Evolutionary conservation across 352 stramenopile species (phyloP).

Genomic region (Phytopythium montanum): DNA sequence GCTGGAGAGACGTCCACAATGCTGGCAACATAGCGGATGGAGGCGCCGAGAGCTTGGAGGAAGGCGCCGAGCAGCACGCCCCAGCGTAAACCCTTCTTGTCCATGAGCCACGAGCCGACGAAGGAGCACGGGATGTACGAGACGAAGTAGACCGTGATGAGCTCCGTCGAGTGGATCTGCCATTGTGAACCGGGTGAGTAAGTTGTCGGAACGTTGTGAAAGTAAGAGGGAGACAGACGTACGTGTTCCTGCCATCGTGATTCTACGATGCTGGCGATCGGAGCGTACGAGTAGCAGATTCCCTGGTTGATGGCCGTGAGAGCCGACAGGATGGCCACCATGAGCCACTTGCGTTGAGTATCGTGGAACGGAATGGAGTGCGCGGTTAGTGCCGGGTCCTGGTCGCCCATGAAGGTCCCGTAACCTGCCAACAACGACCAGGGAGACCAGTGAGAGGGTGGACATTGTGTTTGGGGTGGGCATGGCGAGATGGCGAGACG

Average conservation of each 20-base stretch:
- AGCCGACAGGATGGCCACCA: conserved; percentile 61
- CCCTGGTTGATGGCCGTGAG: conserved; percentile 68
- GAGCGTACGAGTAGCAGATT: conserved; percentile 79
- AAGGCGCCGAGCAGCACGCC: conserved; percentile 55
- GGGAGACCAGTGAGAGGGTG: too few relatives aligned
- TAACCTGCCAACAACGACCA: conserved; percentile 1
- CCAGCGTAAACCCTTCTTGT: conserved; percentile 65
- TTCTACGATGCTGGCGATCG: conserved; percentile 64
- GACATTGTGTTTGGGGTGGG: too few relatives aligned
- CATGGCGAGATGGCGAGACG: too few relatives aligned
- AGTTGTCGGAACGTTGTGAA: not conserved
- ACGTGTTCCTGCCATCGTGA: conserved; percentile 48
- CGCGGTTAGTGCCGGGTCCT: not conserved
- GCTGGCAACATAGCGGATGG: conserved; percentile 41
- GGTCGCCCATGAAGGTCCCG: not conserved
- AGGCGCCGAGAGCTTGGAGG: conserved; percentile 47
- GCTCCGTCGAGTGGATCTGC: conserved; percentile 62
- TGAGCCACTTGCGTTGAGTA: conserved; percentile 47
- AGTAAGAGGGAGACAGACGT: conserved; percentile 2
- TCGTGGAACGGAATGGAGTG: not conserved
- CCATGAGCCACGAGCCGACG: conserved; percentile 77
- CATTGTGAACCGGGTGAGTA: not conserved
- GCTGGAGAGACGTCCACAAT: conserved; percentile 12
- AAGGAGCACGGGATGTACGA: conserved; percentile 81
- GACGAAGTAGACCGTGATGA: conserved; percentile 80